These are phyloP conservation scores for Aureobasidium namibiae DNA, from an alignment of 2,329 filamentous ascomycete genomes.

Conservation along the genomic window DNA sequence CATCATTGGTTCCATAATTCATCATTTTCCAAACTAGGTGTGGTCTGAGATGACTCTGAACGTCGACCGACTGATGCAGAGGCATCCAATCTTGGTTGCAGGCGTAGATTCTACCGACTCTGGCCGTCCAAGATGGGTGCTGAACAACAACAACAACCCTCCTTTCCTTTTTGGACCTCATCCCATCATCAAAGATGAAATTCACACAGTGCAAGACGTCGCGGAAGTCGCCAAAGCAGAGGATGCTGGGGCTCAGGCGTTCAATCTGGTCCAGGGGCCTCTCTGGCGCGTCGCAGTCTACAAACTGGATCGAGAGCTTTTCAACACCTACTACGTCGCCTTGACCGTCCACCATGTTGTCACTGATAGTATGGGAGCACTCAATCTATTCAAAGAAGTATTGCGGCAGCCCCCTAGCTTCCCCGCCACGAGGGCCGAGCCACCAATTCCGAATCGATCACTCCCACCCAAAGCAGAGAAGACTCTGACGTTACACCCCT, in stretches of 20 bases:
- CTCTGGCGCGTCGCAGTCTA: neutral
- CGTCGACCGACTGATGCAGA: neutral
- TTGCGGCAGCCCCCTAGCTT: neutral
- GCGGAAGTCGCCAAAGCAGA: neutral
- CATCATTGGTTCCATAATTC: neutral
- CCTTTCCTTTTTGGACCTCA: neutral
- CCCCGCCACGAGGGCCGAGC: neutral
- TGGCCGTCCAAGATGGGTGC: neutral
- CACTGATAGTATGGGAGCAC: neutral
- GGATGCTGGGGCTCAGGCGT: neutral
- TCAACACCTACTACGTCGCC: neutral
- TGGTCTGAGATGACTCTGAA: neutral
- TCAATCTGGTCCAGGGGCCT: neutral
- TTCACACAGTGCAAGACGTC: neutral
- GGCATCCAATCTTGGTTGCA: neutral
- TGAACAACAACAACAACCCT: neutral
- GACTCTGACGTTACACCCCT: neutral
- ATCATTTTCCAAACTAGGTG: neutral
- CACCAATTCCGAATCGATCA: neutral
- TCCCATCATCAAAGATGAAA: neutral
- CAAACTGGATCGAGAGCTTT: neutral
- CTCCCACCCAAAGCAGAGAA: neutral
- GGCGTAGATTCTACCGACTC: neutral
- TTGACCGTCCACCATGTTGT: neutral
- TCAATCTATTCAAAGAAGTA: neutral